Base-by-base conservation (phyloP, 139 green algal species). In the Picochlorum costavermella region DNA sequence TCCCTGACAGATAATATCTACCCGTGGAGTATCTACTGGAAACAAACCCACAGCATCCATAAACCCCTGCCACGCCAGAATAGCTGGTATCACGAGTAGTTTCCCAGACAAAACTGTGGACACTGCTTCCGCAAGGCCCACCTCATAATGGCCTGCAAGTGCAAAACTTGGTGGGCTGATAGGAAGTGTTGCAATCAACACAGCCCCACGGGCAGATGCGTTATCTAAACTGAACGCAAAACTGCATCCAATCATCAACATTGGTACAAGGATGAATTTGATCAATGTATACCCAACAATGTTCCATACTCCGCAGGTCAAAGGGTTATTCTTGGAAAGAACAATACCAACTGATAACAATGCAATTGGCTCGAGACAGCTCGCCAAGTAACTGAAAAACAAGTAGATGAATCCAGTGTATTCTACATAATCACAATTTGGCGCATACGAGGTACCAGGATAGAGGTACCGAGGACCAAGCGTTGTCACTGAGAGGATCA, bases 131-230 rank as follows among this genome's bases (percentile, higher is more conserved):
- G 46, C 46, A 28, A 53, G 46, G n/a, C 46, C 46, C 16, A 20
- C 16, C 16, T 53, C 8, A 53, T 53, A 53, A 53, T 53, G n/a
- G 17, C 46, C 50, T 28, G 45, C 49, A 17, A 71, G 50, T 4
- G 64, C 58, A 67, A 71, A 71, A 17, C 25, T 26, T 14, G 64
- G 57, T 17, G 58, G 50, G 4, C 63, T 75, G n/a, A 76, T 46
- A 16, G 69, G 69, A 20, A 76, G 67, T 9, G 53, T 45, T 13
- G 67, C 63, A 20, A 76, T 61, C 17, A 76, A 55, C 29, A 76
- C 69, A 1, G 69, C 69, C 12, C 63, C 69, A 17, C 69, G 50
- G 0, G 36, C 66, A 6, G 11, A 33, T 2, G 43, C 36, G 12
- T 63, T 55, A 2, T 61, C 29, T 29, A 75, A 69, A 20, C 55